Base-by-base conservation (phyloP, 2,329 filamentous ascomycete genomes). In the Rutstroemia sp. region DNA sequence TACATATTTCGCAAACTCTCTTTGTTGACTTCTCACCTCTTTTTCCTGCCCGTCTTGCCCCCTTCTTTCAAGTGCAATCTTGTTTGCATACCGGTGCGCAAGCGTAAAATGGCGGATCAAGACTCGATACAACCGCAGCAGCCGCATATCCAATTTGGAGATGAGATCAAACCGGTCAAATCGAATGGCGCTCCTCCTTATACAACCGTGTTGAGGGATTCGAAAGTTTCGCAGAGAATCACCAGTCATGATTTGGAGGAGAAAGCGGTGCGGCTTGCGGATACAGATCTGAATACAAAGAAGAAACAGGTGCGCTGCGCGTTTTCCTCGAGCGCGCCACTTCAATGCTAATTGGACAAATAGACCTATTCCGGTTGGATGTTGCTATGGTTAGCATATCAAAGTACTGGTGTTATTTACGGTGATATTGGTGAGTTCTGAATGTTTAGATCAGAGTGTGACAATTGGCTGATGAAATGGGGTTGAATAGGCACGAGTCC, bases 351-450 rank as follows among this genome's bases (percentile, higher is more conserved):
- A 44, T 56, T 25, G 2, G 12, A 34, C 44, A 30, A 21, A 39
- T 27, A 67, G 65, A 63, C 52, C 46, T 63, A 61, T 27, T 59
- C 59, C 9, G 64, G 65, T 54, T 65, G 63, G 60, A 63, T 61
- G 38, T 56, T 68, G 5, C 17, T 65, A 12, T 68, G 79, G 77
- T 75, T 85, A 45, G 78, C 82, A 23, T 87, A 85, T 65, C 83
- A 87, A 69, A 82, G 78, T 2, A 79, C 78, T 30, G 84, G 84
- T 51, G 81, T 85, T 42, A 87, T 87, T 51, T 87, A 88, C 59
- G 84, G 84, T 23, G 84, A 88, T 61, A 86, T 87, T 64, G 84
- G 83, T 56, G 78, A 76, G 19, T 67, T 30, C 21, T 48, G 3
- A 5, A 34, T 34, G 30, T 25, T 4, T 10, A n/a, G 25, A 27